A percentile compares a stretch with the other conserved stretches of the same genome.
phyloP scores from a whole-genome alignment of 2,329 filamentous ascomycete genomes.

The Cladophialophora immunda region DNA sequence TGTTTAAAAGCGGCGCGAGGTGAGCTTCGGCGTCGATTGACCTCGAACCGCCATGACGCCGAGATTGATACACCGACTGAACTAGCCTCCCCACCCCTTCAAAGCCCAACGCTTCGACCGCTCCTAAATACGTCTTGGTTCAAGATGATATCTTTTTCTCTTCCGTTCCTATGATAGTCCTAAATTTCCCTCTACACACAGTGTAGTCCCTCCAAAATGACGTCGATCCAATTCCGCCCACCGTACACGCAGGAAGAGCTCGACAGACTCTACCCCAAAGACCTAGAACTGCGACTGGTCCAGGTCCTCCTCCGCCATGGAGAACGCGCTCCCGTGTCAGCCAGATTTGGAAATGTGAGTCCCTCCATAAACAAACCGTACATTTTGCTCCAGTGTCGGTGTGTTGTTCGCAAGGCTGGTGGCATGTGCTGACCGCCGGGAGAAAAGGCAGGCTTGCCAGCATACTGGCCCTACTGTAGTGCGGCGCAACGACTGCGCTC shows the following conservation, averaged over 20 bases:
- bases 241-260: constrained; percentile 86
- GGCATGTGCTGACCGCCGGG: constrained; percentile 8
- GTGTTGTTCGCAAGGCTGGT: too few species aligned
- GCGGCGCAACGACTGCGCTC: constrained; percentile 75
- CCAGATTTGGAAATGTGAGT: constrained; percentile 81
- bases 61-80: neutral
- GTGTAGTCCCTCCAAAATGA: constrained; percentile 65
- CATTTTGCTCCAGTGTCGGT: neutral
- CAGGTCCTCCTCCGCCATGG: constrained; percentile 72
- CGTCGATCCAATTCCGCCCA: constrained; percentile 75
- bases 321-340: constrained; percentile 82
- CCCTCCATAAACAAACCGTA: neutral
- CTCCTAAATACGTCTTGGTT: neutral
- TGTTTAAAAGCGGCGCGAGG: too few species aligned
- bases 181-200: constrained; percentile 1
- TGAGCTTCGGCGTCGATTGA: too few species aligned
- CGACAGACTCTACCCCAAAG: constrained; percentile 77
- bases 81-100: neutral
- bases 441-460: constrained; percentile 57
- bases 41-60: too few species aligned
- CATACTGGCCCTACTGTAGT: constrained; percentile 89
- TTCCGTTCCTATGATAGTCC: constrained; percentile 15
- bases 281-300: constrained; percentile 84
- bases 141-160: neutral
- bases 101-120: too few species aligned